A percentile compares a stretch with the other conserved stretches of the same genome.
Evolutionary conservation across 768 basidiomycete species (phyloP).

Genomic region (Trametes sanguinea): DNA sequence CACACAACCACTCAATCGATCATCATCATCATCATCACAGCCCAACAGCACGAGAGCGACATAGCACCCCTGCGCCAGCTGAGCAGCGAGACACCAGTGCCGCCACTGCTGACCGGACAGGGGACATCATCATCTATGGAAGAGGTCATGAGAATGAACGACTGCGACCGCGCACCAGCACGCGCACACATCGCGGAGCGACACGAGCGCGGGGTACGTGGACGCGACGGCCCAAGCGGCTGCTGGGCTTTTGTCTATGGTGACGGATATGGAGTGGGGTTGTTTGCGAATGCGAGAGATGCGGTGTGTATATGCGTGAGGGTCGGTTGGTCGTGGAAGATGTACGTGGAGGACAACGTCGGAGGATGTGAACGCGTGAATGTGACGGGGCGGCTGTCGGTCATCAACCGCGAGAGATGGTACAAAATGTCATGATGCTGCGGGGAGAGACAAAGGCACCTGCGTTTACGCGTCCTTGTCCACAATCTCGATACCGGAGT

Average conservation of each 20-base stretch:
- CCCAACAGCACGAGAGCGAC: too few relatives aligned
- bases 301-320: slow-evolving; percentile 2
- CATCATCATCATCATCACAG: background rate
- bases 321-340: background rate
- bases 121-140: background rate
- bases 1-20: background rate
- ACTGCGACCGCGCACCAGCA: too few relatives aligned
- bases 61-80: too few relatives aligned
- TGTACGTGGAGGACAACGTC: background rate
- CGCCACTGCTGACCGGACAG: too few relatives aligned
- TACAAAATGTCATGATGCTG: background rate
- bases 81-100: too few relatives aligned
- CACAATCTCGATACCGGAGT: slow-evolving; percentile 66
- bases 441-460: background rate
- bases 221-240: background rate
- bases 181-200: background rate
- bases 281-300: background rate
- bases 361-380: background rate
- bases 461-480: slow-evolving; percentile 29
- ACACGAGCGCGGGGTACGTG: background rate
- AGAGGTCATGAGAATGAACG: background rate
- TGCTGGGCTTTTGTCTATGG: background rate
- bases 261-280: background rate
- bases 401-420: background rate
- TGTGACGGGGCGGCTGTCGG: too few relatives aligned